A percentile compares a stretch with the other conserved stretches of the same genome.
Evolutionary conservation across 495 filamentous ascomycete genomes (phyloP).

Genomic region (Thermothielavioides terrestris): DNA sequence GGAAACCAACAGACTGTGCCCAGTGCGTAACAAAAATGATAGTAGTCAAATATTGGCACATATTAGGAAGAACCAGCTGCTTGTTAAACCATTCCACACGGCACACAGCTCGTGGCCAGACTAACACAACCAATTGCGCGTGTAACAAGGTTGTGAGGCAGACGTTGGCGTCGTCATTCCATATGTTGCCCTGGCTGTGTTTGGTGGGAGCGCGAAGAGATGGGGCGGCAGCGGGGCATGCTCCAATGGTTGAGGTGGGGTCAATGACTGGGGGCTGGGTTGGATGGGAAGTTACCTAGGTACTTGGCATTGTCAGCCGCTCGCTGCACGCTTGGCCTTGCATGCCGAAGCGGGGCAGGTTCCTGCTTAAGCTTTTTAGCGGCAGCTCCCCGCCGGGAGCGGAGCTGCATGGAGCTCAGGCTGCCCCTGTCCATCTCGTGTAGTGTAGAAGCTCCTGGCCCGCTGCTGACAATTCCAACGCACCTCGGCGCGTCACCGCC

Average conservation of each 20-base stretch:
- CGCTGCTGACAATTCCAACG: constrained; percentile 11
- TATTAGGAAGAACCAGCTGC: too few species aligned
- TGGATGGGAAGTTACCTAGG: too few species aligned
- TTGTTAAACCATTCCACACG: too few species aligned
- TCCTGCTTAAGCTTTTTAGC: neutral
- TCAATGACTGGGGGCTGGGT: neutral
- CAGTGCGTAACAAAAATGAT: too few species aligned
- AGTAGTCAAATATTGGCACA: too few species aligned
- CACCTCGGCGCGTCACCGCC: neutral
- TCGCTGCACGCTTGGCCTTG: neutral
- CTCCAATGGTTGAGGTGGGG: constrained; percentile 6
- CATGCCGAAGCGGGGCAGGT: neutral
- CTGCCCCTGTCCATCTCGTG: constrained; percentile 3
- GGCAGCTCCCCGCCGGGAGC: neutral
- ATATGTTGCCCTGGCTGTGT: neutral
- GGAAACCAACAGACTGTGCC: too few species aligned
- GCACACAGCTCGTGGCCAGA: too few species aligned
- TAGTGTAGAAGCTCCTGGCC: neutral
- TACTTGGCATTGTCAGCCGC: neutral
- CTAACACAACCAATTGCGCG: too few species aligned
- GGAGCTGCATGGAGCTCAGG: constrained; percentile 12
- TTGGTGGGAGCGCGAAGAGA: too few species aligned
- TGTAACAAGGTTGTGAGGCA: neutral
- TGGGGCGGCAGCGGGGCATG: too few species aligned
- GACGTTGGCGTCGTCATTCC: neutral